Base-by-base conservation (phyloP, 2,329 filamentous ascomycete genomes). In the Exophiala sp. region DNA sequence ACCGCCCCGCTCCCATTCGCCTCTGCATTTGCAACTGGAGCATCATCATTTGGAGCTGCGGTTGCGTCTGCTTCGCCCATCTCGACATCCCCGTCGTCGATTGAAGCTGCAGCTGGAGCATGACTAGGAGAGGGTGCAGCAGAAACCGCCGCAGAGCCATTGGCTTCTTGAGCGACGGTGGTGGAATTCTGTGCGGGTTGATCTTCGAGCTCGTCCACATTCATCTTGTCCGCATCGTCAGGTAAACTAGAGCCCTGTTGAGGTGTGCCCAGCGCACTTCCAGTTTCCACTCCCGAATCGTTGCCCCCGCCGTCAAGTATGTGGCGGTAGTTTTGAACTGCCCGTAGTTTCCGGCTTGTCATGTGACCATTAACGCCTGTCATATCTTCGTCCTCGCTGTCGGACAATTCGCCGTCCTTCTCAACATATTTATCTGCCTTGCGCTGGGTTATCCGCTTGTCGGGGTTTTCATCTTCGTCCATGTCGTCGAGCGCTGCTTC, bases 341-440 rank as follows among this genome's bases (percentile, higher is more conserved):
- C 88, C 60, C 96, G 90, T 52, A 95, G 88, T 55, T 94, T 88
- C 57, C 86, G 93, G 37, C 89, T 85, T 50, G 88, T 85, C 38
- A 89, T 80, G 63, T 95, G 90, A 59, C 85, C 86, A 2, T 86
- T 80, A 48, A 85, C 80, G 13, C 67, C 67, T 43, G 66, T 66
- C 68, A 88, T 80, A 9, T 95, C 88, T 61, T 97, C 91, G 52
- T 95, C 88, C 53, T 95, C 89, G 57, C 87, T 94, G 37, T 93
- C 86, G 52, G 89, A 86, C 37, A 90, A 80, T 64, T 96, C 91
- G 60, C 86, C 86, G 6, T 87, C 81, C 50, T 86, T 81, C 46
- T 82, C 79, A 21, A 88, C 78, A 42, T 79, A 82, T 66, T 89
- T 83, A 57, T 97, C 91, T 75, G 86, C 89, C 56, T 83, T 80